Conservation (phyloP, 2,329 filamentous ascomycete genomes). For the Alternaria ethzedia region DNA sequence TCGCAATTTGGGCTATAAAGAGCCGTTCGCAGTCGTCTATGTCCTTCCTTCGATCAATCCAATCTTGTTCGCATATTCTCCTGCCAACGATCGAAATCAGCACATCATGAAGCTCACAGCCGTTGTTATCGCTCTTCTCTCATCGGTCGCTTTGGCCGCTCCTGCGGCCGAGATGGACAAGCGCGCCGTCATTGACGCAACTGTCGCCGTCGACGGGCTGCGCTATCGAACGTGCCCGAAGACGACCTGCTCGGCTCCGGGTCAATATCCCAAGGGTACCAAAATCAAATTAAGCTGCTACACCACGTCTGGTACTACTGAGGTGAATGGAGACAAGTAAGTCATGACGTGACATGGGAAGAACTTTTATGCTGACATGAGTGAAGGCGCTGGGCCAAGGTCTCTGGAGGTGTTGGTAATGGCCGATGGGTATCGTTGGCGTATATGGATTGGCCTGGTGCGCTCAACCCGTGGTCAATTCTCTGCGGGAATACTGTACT, state of each 20-base stretch:
- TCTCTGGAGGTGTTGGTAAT: neutral
- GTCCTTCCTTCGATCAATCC: neutral
- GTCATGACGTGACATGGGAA: neutral
- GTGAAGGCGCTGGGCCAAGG: conserved; percentile 4
- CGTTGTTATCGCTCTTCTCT: neutral
- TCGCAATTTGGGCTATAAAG: neutral
- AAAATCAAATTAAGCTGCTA: conserved; percentile 6
- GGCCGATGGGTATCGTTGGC: conserved; percentile 7
- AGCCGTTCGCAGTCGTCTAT: neutral
- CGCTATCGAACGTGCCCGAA: conserved; percentile 8
- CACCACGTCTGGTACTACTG: conserved; percentile 2
- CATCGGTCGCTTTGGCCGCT: neutral
- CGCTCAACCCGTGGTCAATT: neutral
- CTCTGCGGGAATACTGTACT: neutral
- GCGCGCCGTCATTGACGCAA: conserved; percentile 2
- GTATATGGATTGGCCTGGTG: conserved; percentile 1
- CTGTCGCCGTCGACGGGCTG: conserved; percentile 8
- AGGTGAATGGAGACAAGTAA: conserved; percentile 8
- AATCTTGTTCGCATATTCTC: neutral
- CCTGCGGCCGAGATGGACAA: neutral
- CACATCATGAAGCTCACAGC: neutral
- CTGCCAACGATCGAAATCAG: neutral
- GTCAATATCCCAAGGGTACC: conserved; percentile 9
- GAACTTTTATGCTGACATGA: neutral
- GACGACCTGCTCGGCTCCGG: conserved; percentile 7